Percentiles rank a stretch among this genome's conserved stretches.
phyloP scores from a whole-genome alignment of 108 stramenopile genomes.

The Chaetoceros muelleri region DNA sequence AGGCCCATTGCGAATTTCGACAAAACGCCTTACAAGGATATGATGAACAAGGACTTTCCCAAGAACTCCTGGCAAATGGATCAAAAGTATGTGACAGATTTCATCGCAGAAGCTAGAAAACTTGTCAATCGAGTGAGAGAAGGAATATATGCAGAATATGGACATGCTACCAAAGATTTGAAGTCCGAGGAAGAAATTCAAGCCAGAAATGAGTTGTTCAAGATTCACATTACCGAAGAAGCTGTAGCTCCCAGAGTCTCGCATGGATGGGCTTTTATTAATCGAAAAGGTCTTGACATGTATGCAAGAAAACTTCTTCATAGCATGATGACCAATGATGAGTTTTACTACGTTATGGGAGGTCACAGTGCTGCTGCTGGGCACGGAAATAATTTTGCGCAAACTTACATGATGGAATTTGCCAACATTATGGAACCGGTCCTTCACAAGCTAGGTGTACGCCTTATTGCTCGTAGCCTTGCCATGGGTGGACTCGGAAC shows the following conservation, averaged over 20 bases:
- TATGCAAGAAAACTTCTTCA: slow-evolving; percentile 33
- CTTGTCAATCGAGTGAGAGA: slow-evolving; percentile 33
- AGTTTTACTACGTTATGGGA: slow-evolving; percentile 29
- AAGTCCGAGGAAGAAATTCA: slow-evolving; percentile 6
- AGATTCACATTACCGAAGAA: slow-evolving; percentile 8
- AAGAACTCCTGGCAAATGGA: slow-evolving; percentile 33
- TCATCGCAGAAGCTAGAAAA: slow-evolving; percentile 26
- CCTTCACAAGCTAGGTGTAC: slow-evolving; percentile 28
- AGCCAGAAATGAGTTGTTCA: slow-evolving; percentile 15
- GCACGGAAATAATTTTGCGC: slow-evolving; percentile 17
- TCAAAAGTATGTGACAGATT: slow-evolving; percentile 22
- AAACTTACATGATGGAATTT: slow-evolving; percentile 28
- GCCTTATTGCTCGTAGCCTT: slow-evolving; percentile 30
- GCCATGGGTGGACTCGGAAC: slow-evolving; percentile 36
- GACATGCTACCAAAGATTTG: slow-evolving; percentile 8
- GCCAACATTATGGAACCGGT: slow-evolving; percentile 40
- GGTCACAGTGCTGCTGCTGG: slow-evolving; percentile 16
- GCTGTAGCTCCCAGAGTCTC: slow-evolving; percentile 3
- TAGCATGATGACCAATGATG: slow-evolving; percentile 35
- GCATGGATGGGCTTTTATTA: slow-evolving; percentile 3
- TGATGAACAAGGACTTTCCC: slow-evolving; percentile 23
- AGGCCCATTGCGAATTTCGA: slow-evolving; percentile 8
- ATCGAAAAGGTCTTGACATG: slow-evolving; percentile 15
- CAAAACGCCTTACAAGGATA: slow-evolving; percentile 20
- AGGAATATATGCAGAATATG: slow-evolving; percentile 41